Evolutionary conservation across 148 eudicot species (phyloP).

Genomic region (Fagopyrum tataricum): DNA sequence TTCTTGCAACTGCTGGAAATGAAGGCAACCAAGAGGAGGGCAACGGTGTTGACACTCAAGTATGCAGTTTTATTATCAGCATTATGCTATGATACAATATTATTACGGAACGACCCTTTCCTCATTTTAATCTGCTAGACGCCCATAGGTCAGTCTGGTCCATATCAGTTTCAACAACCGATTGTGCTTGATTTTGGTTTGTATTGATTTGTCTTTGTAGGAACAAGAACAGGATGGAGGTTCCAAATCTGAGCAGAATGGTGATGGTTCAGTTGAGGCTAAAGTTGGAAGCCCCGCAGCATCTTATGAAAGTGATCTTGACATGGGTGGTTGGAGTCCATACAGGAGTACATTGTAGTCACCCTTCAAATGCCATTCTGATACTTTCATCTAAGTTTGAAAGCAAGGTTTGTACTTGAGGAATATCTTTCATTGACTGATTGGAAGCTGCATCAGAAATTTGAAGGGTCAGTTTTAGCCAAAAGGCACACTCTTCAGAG

Average conservation of each 20-base stretch:
- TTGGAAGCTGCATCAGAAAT: too few relatives aligned
- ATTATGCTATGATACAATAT: not conserved
- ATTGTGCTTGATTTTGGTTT: not conserved
- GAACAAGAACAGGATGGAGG: constrained; percentile 25
- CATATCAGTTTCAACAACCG: not conserved
- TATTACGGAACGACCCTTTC: not conserved
- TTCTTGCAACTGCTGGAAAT: constrained; percentile 27
- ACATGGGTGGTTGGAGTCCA: constrained; percentile 6
- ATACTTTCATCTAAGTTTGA: not conserved
- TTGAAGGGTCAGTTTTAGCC: not conserved
- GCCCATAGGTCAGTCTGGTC: not conserved
- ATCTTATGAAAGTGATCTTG: not conserved
- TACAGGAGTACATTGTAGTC: constrained; percentile 7
- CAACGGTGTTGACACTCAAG: constrained; percentile 22
- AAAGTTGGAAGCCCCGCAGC: constrained; percentile 5
- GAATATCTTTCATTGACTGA: too few relatives aligned
- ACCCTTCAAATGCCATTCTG: not conserved
- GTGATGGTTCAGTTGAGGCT: constrained; percentile 1
- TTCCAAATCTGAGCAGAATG: constrained; percentile 23
- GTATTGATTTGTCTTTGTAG: not conserved
- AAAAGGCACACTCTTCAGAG: not conserved
- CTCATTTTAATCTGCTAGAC: not conserved
- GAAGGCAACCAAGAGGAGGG: constrained; percentile 25
- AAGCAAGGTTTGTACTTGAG: not conserved
- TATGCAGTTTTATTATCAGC: constrained; percentile 18